These are phyloP conservation scores for Microsporum canis DNA, from an alignment of 2,329 filamentous ascomycete species.

Conservation along the genomic window DNA sequence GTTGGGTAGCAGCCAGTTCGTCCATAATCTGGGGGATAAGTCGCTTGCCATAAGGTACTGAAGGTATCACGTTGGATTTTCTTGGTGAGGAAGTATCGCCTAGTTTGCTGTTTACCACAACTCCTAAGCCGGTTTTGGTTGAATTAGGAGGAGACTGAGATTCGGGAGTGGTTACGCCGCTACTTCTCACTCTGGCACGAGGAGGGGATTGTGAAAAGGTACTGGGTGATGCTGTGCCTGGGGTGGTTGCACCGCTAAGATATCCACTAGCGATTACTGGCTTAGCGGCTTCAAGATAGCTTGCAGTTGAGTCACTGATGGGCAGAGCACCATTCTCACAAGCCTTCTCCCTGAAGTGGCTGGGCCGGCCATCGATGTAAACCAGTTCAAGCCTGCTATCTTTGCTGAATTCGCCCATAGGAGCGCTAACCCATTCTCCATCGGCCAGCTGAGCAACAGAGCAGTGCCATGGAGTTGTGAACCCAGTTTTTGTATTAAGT, in stretches of 20 bases:
- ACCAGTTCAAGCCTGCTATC: neutral
- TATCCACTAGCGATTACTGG: neutral
- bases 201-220: neutral
- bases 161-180: neutral
- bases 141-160: neutral
- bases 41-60: neutral
- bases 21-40: slow-evolving; percentile 4
- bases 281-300: neutral
- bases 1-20: neutral
- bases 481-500: slow-evolving; percentile 3
- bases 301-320: neutral
- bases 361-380: slow-evolving; percentile 5
- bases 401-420: slow-evolving; percentile 1
- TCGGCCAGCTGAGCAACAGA: neutral
- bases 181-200: neutral
- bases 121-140: neutral
- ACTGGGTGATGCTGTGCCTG: neutral
- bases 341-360: slow-evolving; percentile 4
- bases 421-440: slow-evolving; percentile 5
- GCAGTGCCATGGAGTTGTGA: slow-evolving; percentile 6
- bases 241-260: neutral
- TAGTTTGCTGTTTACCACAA: neutral
- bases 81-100: no score
- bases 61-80: neutral
- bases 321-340: neutral